Conservation (phyloP, 345 rosid species). For the Populus pruinosa region DNA sequence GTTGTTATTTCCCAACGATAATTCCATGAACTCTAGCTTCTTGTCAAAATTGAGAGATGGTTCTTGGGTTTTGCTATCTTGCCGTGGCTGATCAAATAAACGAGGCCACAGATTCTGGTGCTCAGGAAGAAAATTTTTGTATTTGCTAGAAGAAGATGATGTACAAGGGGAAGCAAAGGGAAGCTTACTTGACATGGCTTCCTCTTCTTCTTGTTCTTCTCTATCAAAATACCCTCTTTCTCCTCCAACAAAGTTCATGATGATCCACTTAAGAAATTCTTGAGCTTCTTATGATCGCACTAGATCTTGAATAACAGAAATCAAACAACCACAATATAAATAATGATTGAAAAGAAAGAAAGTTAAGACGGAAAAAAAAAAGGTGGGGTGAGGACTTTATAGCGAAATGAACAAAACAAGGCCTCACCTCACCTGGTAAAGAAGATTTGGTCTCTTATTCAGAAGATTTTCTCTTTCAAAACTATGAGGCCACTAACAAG, state of each 20-base stretch:
- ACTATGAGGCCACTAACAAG: conserved; percentile 29
- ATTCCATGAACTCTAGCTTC: conserved; percentile 35
- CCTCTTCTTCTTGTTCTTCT: conserved; percentile 25
- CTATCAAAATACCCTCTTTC: conserved; percentile 25
- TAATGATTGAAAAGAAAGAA: conserved; percentile 13
- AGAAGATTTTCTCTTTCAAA: conserved; percentile 10
- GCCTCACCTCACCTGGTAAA: conserved; percentile 32
- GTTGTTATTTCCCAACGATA: conserved; percentile 45
- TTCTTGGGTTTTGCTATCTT: conserved; percentile 13
- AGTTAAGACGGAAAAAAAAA: conserved; percentile 16
- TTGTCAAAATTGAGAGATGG: conserved; percentile 30
- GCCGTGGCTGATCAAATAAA: conserved; percentile 21
- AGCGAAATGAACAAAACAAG: conserved; percentile 7
- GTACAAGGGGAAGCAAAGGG: conserved; percentile 27
- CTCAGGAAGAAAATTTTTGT: conserved; percentile 19
- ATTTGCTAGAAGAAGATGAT: conserved; percentile 23
- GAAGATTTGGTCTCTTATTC: background rate
- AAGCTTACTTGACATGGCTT: conserved; percentile 17
- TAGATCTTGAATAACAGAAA: conserved; percentile 31
- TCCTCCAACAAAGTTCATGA: conserved; percentile 40
- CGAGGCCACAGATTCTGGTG: conserved; percentile 30
- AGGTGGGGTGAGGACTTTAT: conserved; percentile 9
- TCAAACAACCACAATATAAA: conserved; percentile 21
- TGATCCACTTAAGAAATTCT: conserved; percentile 19
- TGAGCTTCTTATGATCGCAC: conserved; percentile 10